These are phyloP conservation scores for Sporobolus alterniflorus DNA, from an alignment of 202 grass and related monocot genomes.

Conservation along the genomic window DNA sequence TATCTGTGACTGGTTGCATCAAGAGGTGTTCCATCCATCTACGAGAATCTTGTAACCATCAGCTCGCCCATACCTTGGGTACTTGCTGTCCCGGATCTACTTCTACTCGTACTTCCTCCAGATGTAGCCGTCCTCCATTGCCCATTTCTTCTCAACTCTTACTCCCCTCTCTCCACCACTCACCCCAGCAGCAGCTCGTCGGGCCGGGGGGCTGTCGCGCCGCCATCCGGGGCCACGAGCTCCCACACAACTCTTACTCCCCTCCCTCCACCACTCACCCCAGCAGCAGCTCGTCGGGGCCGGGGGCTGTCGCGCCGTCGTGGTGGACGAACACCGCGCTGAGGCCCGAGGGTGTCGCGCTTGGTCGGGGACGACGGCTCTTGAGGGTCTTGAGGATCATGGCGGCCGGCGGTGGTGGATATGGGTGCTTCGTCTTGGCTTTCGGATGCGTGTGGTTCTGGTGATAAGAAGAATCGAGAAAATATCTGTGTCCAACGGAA, in stretches of 20 bases:
- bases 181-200: too few species aligned
- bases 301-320: background rate
- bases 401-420: background rate
- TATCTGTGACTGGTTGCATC: too few species aligned
- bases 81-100: slow-evolving; percentile 57
- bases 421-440: background rate
- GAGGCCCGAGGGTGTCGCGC: slow-evolving; percentile 16
- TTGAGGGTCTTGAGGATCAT: slow-evolving; percentile 62
- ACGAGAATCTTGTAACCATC: too few species aligned
- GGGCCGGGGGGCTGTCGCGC: too few species aligned
- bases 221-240: too few species aligned
- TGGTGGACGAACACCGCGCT: too few species aligned
- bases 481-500: too few species aligned
- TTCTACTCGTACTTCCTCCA: slow-evolving; percentile 99
- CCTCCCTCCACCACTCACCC: background rate
- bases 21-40: too few species aligned
- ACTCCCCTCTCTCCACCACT: background rate
- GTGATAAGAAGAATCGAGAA: too few species aligned
- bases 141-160: slow-evolving; percentile 7
- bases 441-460: slow-evolving; percentile 8
- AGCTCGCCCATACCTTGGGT: slow-evolving; percentile 45
- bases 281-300: slow-evolving; percentile 23
- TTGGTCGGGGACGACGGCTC: slow-evolving; percentile 45
- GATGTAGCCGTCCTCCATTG: background rate
- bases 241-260: background rate